phyloP scores from a whole-genome alignment of 352 stramenopile species.

The Globisporangium yorkense region DNA sequence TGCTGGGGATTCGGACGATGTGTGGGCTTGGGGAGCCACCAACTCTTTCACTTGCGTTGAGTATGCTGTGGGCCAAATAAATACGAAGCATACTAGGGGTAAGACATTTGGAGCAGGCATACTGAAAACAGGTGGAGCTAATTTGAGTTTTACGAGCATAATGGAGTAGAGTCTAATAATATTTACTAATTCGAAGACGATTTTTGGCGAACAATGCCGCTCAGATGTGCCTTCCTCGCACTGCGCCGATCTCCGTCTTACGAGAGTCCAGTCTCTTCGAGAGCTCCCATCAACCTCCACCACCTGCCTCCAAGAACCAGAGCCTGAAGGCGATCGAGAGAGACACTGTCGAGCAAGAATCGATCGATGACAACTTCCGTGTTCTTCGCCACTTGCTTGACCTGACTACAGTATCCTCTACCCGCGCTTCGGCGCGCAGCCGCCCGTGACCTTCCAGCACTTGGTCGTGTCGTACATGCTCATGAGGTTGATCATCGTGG shows the following conservation, averaged over 20 bases:
- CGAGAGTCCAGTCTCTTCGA: too few species aligned
- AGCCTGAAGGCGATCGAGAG: too few species aligned
- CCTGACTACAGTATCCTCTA: neutral
- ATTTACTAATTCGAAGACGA: too few species aligned
- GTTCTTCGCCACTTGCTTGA: neutral
- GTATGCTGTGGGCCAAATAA: neutral
- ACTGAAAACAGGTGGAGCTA: too few species aligned
- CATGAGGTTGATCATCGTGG: slow-evolving; percentile 42
- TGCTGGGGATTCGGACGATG: neutral
- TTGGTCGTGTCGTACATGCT: slow-evolving; percentile 51
- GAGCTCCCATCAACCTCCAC: too few species aligned
- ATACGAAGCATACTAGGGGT: neutral
- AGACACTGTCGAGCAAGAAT: too few species aligned
- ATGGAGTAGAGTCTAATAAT: too few species aligned
- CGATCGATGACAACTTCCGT: neutral
- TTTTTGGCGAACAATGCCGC: too few species aligned
- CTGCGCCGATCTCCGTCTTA: too few species aligned
- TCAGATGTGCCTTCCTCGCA: too few species aligned
- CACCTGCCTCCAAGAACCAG: too few species aligned
- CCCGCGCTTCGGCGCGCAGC: slow-evolving; percentile 25
- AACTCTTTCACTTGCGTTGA: neutral
- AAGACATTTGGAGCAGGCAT: neutral
- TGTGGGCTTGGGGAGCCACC: neutral
- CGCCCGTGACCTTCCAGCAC: slow-evolving; percentile 62
- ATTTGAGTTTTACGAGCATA: neutral